Base-by-base conservation (phyloP, 192 early-diverging fungal species). In the Backusella australiensis region DNA sequence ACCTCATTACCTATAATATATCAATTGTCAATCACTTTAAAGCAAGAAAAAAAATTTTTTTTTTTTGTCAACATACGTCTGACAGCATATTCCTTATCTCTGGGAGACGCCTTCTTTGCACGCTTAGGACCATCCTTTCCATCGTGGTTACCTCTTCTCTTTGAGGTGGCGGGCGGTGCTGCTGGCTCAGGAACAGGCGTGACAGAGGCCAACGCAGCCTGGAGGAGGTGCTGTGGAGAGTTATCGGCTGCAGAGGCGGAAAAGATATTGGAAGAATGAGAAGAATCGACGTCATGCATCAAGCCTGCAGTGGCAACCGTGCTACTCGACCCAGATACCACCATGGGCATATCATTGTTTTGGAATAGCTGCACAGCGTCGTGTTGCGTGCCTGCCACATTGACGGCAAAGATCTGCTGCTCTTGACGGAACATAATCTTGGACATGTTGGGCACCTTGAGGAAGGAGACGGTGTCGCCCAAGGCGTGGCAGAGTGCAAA, bases 371-470 rank as follows among this genome's bases (percentile, higher is more conserved):
- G 75, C 0, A 79, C 74, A 14, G 68, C 41, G 14, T 79, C 78
- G 23, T 79, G 78, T 8, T 75, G 73, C 0, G 78, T 76, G 7
- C 80, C 80, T 15, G 76, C 29, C 29, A 81, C 73, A 52, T 81
- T 77, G 44, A 81, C 80, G 4, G 76, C 76, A 81, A 78, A 81
- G 15, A 77, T 78, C 39, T 77, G 73, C 44, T 74, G 56, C 15
- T 81, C 75, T 56, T 81, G 80, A 42, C 80, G 75, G n/a, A 81
- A 81, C 69, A 81, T 75, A 21, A 81, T 74, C 8, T 77, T 77
- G 46, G 67, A 35, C 73, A 81, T 53, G 49, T 81, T 81, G 14
- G 80, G 80, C 15, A 81, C 76, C 36, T 81, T 81, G 44, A 81
- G 67, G 12, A 81, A 81, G 0, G 80, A 75, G 1, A 77, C 77